phyloP scores from a whole-genome alignment of 2,329 filamentous ascomycete genomes.

The Xylariaceae sp. region DNA sequence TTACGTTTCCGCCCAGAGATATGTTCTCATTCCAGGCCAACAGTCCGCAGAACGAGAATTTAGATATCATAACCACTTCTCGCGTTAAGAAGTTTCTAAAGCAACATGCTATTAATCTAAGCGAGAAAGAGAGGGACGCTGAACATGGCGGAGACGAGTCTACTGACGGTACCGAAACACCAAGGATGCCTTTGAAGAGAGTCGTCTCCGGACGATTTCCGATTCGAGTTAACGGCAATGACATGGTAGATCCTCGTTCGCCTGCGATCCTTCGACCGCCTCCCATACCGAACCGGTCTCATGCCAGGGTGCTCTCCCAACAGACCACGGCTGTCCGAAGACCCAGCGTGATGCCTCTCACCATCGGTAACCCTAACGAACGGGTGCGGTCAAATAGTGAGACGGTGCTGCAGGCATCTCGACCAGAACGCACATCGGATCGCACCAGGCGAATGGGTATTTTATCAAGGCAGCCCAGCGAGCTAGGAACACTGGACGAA shows the following conservation, averaged over 20 bases:
- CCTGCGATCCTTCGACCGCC: slow-evolving; percentile 66
- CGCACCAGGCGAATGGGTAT: slow-evolving; percentile 64
- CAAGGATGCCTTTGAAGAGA: slow-evolving; percentile 64
- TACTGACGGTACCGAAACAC: slow-evolving; percentile 77
- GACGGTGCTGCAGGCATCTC: slow-evolving; percentile 49
- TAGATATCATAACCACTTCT: slow-evolving; percentile 59
- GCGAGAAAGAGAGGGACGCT: slow-evolving; percentile 48
- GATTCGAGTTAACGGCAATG: slow-evolving; percentile 70
- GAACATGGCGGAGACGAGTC: slow-evolving; percentile 59
- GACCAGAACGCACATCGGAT: slow-evolving; percentile 50
- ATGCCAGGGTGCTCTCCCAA: slow-evolving; percentile 73
- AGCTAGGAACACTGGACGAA: slow-evolving; percentile 63
- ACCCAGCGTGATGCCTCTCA: slow-evolving; percentile 69
- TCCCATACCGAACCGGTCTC: slow-evolving; percentile 76
- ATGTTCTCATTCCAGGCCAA: slow-evolving; percentile 58
- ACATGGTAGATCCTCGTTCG: slow-evolving; percentile 65
- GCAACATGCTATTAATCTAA: slow-evolving; percentile 46
- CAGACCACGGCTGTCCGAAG: slow-evolving; percentile 63
- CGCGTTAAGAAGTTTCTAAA: slow-evolving; percentile 62
- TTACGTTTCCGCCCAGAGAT: slow-evolving; percentile 74
- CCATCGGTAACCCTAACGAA: slow-evolving; percentile 68
- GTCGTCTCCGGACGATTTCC: slow-evolving; percentile 65
- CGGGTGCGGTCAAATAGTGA: slow-evolving; percentile 65
- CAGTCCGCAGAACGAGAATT: slow-evolving; percentile 57
- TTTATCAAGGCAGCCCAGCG: slow-evolving; percentile 57